Evolutionary conservation across 2,329 filamentous ascomycete species (phyloP).

Genomic region (Botrytis porri): DNA sequence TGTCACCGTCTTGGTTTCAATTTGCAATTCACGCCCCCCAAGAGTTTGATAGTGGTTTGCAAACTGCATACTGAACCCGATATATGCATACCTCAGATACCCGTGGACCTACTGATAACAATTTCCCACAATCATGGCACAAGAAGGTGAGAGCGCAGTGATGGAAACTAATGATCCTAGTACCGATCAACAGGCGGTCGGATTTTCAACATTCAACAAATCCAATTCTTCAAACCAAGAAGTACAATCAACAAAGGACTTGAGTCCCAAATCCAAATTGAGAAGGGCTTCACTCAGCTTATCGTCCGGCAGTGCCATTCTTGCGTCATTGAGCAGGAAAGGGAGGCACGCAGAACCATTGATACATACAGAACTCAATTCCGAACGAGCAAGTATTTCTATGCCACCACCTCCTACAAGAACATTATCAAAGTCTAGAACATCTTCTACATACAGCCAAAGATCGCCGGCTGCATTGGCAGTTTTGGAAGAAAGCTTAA

Average conservation of each 20-base stretch:
- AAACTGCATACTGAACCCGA: neutral
- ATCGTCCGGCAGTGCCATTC: constrained; percentile 43
- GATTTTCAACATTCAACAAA: constrained; percentile 20
- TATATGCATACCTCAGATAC: neutral
- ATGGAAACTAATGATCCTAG: constrained; percentile 31
- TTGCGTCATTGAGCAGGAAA: constrained; percentile 46
- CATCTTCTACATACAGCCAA: constrained; percentile 34
- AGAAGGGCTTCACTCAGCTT: constrained; percentile 40
- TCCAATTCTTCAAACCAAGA: neutral
- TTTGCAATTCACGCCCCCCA: neutral
- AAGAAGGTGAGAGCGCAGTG: constrained; percentile 17
- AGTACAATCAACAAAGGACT: constrained; percentile 8
- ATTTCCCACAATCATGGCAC: constrained; percentile 18
- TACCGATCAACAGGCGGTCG: constrained; percentile 17
- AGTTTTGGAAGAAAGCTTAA: constrained; percentile 37
- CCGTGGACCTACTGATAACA: neutral
- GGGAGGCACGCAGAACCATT: constrained; percentile 58
- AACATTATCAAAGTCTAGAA: constrained; percentile 42
- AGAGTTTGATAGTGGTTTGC: neutral
- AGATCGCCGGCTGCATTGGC: constrained; percentile 43
- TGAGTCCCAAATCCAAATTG: neutral
- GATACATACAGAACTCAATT: constrained; percentile 51
- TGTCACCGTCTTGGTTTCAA: neutral
- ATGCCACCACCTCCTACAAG: constrained; percentile 56
- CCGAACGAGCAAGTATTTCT: constrained; percentile 59